Conservation (phyloP, 768 basidiomycete species). For the Podaxis mareebaensis region DNA sequence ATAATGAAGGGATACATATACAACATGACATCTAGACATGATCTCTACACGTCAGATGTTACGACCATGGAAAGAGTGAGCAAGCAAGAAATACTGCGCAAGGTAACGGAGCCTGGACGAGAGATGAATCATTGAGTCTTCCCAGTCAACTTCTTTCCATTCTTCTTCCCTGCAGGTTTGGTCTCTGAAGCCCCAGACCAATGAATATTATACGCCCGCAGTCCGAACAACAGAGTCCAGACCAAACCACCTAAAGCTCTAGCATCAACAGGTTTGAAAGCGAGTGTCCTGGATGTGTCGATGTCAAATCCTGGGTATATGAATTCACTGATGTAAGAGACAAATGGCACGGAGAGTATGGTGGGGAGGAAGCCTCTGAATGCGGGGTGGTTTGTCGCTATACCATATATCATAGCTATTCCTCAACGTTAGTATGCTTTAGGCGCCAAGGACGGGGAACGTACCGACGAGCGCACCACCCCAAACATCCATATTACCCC, state of each 20-base stretch:
- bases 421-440: neutral
- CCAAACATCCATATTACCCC: slow-evolving; percentile 51
- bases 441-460: slow-evolving; percentile 14
- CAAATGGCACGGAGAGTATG: neutral
- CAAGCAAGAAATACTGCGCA: neutral
- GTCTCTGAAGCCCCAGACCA: slow-evolving; percentile 3
- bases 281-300: neutral
- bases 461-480: slow-evolving; percentile 47
- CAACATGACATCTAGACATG: too few relatives aligned
- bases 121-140: slow-evolving; percentile 15
- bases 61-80: too few relatives aligned
- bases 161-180: slow-evolving; percentile 1
- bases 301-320: neutral
- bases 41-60: too few relatives aligned
- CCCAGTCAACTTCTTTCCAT: neutral
- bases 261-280: slow-evolving; percentile 2
- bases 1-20: too few relatives aligned
- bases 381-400: slow-evolving; percentile 10
- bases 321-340: neutral
- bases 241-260: slow-evolving; percentile 5
- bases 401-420: slow-evolving; percentile 9
- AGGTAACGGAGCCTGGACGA: neutral
- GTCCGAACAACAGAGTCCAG: slow-evolving; percentile 5
- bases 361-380: neutral
- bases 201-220: slow-evolving; percentile 13